These are phyloP conservation scores for Mycosphaerella sp. DNA, from an alignment of 2,329 filamentous ascomycete genomes.

Conservation along the genomic window DNA sequence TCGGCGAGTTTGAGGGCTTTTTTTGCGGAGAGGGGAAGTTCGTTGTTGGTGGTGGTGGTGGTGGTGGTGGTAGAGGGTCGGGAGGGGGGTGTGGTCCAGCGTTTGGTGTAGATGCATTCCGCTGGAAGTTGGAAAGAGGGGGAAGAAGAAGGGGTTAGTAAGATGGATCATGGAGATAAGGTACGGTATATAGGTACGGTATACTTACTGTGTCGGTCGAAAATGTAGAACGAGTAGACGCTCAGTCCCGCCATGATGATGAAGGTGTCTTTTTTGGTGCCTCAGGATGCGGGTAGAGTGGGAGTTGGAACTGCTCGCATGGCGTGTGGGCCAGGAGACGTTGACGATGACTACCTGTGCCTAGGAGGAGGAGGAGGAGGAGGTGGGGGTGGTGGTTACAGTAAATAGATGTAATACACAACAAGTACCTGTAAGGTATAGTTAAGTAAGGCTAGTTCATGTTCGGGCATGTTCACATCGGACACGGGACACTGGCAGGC, in stretches of 20 bases:
- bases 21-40: slow-evolving; percentile 11
- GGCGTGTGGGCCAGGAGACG: neutral
- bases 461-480: too few species aligned
- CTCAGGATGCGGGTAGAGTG: slow-evolving; percentile 5
- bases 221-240: slow-evolving; percentile 97
- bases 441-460: too few species aligned
- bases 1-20: slow-evolving; percentile 48
- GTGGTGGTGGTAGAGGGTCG: slow-evolving; percentile 6
- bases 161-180: neutral
- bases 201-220: slow-evolving; percentile 92
- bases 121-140: slow-evolving; percentile 48
- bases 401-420: neutral
- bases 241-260: slow-evolving; percentile 55
- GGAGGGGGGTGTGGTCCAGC: slow-evolving; percentile 54
- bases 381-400: too few species aligned
- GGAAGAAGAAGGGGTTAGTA: neutral
- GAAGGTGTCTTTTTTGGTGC: neutral
- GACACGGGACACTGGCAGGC: too few species aligned
- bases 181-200: too few species aligned
- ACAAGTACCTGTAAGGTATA: neutral
- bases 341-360: neutral
- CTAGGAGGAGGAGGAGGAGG: neutral
- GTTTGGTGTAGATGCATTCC: slow-evolving; percentile 92
- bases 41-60: slow-evolving; percentile 10
- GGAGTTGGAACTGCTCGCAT: slow-evolving; percentile 1